Evolutionary conservation across 2,329 filamentous ascomycete species (phyloP).

Genomic region (Trichoderma aggressivum): DNA sequence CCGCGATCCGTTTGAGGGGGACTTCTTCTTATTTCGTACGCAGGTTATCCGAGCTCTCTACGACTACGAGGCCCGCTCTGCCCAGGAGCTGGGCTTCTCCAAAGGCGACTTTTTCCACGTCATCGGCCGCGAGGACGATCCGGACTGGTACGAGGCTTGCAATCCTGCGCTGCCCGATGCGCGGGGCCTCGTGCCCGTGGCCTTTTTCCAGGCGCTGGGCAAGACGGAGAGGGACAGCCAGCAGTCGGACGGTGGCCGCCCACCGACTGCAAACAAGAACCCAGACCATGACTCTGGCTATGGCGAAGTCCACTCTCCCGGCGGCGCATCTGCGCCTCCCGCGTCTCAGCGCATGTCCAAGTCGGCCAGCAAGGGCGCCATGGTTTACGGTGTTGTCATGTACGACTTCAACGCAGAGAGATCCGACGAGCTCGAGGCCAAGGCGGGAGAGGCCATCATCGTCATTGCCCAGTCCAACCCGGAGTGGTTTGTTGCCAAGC

Average conservation of each 20-base stretch:
- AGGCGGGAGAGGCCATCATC: conserved; percentile 93
- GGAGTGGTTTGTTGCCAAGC: conserved; percentile 99
- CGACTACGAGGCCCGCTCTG: conserved; percentile 76
- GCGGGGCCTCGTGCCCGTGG: conserved; percentile 86
- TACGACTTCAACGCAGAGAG: conserved; percentile 95
- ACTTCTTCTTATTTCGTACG: neutral
- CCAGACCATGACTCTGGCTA: conserved; percentile 91
- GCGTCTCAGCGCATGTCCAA: conserved; percentile 49
- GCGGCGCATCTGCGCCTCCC: conserved; percentile 21
- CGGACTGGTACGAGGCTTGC: conserved; percentile 97
- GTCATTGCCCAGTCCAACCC: conserved; percentile 98
- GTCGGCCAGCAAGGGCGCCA: conserved; percentile 62
- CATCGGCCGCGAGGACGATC: conserved; percentile 89
- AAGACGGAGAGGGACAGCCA: conserved; percentile 89
- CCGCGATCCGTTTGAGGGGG: neutral
- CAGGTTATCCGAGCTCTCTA: conserved; percentile 97
- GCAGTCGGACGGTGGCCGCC: conserved; percentile 57
- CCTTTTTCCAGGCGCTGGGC: conserved; percentile 88
- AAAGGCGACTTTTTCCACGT: conserved; percentile 98
- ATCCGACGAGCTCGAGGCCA: conserved; percentile 93
- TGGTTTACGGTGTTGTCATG: conserved; percentile 95
- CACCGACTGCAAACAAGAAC: conserved; percentile 50
- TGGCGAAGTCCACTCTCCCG: conserved; percentile 30
- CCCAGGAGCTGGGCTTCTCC: conserved; percentile 82
- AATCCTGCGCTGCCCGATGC: conserved; percentile 86